These are phyloP conservation scores for Alternaria sp. DNA, from an alignment of 2,329 filamentous ascomycete species.

Conservation along the genomic window DNA sequence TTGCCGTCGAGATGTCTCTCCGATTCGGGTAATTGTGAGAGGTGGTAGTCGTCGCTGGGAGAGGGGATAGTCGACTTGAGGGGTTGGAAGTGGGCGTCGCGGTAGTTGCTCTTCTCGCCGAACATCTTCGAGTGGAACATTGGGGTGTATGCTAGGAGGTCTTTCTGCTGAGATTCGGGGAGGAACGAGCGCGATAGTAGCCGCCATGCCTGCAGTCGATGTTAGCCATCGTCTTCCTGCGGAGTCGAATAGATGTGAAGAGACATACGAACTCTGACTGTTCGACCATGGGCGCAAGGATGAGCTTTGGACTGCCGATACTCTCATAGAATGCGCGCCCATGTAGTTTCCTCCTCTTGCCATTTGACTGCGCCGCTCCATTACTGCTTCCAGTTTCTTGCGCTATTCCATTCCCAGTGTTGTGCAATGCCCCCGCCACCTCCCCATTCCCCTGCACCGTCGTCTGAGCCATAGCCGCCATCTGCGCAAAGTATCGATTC, in stretches of 20 bases:
- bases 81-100: constrained; percentile 81
- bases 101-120: constrained; percentile 75
- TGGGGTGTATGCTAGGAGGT: constrained; percentile 85
- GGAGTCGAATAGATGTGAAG: background rate
- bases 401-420: background rate
- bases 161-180: constrained; percentile 61
- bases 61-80: constrained; percentile 49
- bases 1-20: constrained; percentile 77
- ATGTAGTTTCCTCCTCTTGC: constrained; percentile 65
- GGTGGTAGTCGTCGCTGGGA: constrained; percentile 43
- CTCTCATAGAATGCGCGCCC: constrained; percentile 94
- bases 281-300: constrained; percentile 97
- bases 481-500: constrained; percentile 19
- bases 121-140: constrained; percentile 97
- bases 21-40: constrained; percentile 35
- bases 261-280: constrained; percentile 90
- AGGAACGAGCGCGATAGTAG: constrained; percentile 95
- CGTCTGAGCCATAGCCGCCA: constrained; percentile 20
- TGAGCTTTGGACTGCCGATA: constrained; percentile 86
- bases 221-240: constrained; percentile 9
- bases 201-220: constrained; percentile 79
- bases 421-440: background rate
- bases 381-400: background rate
- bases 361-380: constrained; percentile 13
- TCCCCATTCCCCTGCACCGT: constrained; percentile 13